These are phyloP conservation scores for Talaromyces ruber DNA, from an alignment of 495 filamentous ascomycete genomes.

Conservation along the genomic window DNA sequence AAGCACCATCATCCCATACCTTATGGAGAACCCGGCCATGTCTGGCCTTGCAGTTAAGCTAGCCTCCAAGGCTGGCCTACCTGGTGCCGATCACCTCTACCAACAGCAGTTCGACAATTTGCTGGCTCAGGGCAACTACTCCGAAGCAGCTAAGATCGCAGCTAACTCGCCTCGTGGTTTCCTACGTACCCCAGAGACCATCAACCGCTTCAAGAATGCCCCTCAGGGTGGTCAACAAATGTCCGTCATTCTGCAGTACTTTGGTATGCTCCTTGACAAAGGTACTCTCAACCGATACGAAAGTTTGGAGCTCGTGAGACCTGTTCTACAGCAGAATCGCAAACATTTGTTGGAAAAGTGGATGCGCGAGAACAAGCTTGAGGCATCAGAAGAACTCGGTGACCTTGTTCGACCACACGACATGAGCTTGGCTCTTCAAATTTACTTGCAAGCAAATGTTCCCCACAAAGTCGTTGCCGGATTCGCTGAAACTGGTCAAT, in stretches of 20 bases:
- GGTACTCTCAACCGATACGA: constrained; percentile 86
- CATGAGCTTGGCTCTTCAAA: constrained; percentile 68
- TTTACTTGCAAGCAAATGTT: constrained; percentile 82
- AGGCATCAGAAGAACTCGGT: constrained; percentile 90
- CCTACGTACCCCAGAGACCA: constrained; percentile 85
- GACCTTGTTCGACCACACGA: constrained; percentile 90
- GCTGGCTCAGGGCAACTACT: constrained; percentile 63
- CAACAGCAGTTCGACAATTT: constrained; percentile 85
- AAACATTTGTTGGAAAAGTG: constrained; percentile 98
- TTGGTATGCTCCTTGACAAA: constrained; percentile 94
- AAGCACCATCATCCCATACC: constrained; percentile 79
- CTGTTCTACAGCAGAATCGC: constrained; percentile 84
- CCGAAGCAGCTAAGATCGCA: constrained; percentile 87
- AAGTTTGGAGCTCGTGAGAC: constrained; percentile 85
- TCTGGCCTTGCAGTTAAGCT: constrained; percentile 87
- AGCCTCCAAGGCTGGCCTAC: constrained; percentile 85
- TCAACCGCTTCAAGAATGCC: constrained; percentile 85
- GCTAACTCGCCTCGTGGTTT: constrained; percentile 96
- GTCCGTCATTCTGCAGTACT: constrained; percentile 94
- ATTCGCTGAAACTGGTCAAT: constrained; percentile 91
- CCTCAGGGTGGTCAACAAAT: constrained; percentile 65
- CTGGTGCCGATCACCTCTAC: constrained; percentile 92
- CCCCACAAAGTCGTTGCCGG: constrained; percentile 89
- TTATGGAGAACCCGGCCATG: constrained; percentile 91
- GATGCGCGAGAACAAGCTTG: constrained; percentile 90